A percentile compares a stretch with the other conserved stretches of the same genome.
These are phyloP conservation scores for Daldinia eschscholtzii DNA, from an alignment of 2,329 filamentous ascomycete species.

Conservation along the genomic window DNA sequence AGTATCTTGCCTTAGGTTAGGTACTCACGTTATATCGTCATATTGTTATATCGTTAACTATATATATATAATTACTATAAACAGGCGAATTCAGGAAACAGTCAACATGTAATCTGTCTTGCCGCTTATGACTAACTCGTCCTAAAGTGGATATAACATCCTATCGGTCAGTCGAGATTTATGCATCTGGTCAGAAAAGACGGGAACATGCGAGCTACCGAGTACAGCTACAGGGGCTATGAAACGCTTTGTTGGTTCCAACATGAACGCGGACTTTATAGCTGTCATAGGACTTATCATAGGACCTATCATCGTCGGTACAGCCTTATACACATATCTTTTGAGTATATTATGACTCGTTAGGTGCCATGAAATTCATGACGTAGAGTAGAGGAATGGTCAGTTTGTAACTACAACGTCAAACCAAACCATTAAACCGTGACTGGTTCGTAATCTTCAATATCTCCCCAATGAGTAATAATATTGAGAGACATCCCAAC, in stretches of 20 bases:
- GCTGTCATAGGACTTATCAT: background rate
- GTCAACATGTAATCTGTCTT: background rate
- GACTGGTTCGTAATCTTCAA: constrained; percentile 34
- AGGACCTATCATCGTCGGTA: no score
- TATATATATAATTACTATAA: background rate
- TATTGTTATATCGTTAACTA: no score
- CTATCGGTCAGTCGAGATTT: background rate
- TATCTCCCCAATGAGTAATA: constrained; percentile 32
- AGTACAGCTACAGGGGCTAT: constrained; percentile 2
- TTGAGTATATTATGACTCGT: background rate
- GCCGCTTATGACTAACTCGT: background rate
- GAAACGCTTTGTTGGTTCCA: constrained; percentile 26
- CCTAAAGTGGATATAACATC: constrained; percentile 1
- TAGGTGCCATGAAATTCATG: constrained; percentile 3
- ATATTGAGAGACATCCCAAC: background rate
- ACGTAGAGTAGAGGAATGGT: constrained; percentile 20
- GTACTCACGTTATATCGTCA: no score
- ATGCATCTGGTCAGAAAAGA: constrained; percentile 5
- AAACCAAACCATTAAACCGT: constrained; percentile 18
- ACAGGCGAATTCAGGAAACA: background rate
- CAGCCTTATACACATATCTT: no score
- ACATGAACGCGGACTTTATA: constrained; percentile 11
- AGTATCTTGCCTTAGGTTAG: no score
- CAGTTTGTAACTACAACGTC: background rate
- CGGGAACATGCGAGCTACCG: background rate